A percentile compares a stretch with the other conserved stretches of the same genome.
These are phyloP conservation scores for Vitis hybrid DNA, from an alignment of 177 flowering plant species.

Conservation along the genomic window DNA sequence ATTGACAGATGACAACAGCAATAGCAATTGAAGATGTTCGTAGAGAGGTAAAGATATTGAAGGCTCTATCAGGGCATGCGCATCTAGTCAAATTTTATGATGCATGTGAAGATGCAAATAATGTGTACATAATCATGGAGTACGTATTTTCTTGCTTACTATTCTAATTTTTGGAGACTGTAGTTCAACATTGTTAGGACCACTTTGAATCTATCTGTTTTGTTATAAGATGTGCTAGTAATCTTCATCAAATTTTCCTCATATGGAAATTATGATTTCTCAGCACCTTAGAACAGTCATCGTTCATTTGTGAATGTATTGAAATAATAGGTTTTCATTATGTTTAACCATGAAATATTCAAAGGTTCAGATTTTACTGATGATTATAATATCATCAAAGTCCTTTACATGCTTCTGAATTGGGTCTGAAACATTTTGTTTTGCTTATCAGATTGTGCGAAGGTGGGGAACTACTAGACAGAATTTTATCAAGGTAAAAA, in stretches of 20 bases:
- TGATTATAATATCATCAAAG: not conserved
- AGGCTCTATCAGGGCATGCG: constrained; percentile 65
- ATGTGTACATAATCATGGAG: constrained; percentile 81
- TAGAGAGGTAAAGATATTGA: constrained; percentile 74
- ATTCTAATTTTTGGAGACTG: not conserved
- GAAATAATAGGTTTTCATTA: not conserved
- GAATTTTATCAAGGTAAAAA: constrained; percentile 81
- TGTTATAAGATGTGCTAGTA: not conserved
- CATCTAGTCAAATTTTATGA: constrained; percentile 62
- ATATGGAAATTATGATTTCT: not conserved
- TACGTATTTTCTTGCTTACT: constrained; percentile 35
- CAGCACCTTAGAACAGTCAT: not conserved
- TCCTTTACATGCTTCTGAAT: not conserved
- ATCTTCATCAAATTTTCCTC: not conserved
- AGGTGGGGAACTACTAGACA: constrained; percentile 94
- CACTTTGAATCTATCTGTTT: not conserved
- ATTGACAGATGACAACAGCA: constrained; percentile 73
- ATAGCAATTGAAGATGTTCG: constrained; percentile 80
- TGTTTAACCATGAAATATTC: not conserved
- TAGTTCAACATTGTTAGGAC: not conserved
- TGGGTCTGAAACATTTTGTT: not conserved
- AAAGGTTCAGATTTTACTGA: not conserved
- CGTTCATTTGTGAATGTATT: not conserved
- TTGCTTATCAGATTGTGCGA: constrained; percentile 78
- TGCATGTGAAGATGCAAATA: constrained; percentile 73